A percentile compares a stretch with the other conserved stretches of the same genome.
phyloP scores from a whole-genome alignment of 495 filamentous ascomycete genomes.

The Amphirosellinia nigrospora region DNA sequence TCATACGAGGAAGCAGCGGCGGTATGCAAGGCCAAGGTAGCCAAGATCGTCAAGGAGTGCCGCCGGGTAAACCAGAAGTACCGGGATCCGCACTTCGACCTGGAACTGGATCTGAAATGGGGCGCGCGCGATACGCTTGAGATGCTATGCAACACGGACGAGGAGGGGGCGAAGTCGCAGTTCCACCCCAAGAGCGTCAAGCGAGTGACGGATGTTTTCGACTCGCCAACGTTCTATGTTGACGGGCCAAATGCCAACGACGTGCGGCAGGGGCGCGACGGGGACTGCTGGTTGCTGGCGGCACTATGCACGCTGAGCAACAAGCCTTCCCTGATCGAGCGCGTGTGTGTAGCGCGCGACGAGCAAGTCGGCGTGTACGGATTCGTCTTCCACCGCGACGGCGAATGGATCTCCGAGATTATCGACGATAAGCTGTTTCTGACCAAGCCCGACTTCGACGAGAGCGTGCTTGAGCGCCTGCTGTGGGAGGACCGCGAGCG shows the following conservation, averaged over 20 bases:
- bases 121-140: slow-evolving; percentile 65
- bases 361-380: slow-evolving; percentile 89
- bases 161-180: slow-evolving; percentile 31
- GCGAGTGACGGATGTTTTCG: slow-evolving; percentile 82
- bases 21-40: slow-evolving; percentile 75
- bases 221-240: slow-evolving; percentile 82
- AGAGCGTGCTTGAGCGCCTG: slow-evolving; percentile 66
- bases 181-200: slow-evolving; percentile 68
- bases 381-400: slow-evolving; percentile 92
- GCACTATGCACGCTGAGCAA: slow-evolving; percentile 84
- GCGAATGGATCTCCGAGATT: slow-evolving; percentile 89
- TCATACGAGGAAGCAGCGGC: slow-evolving; percentile 76
- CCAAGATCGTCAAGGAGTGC: slow-evolving; percentile 83
- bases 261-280: slow-evolving; percentile 78
- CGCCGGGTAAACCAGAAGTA: slow-evolving; percentile 87
- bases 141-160: slow-evolving; percentile 55
- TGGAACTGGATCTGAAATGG: slow-evolving; percentile 78
- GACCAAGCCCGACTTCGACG: slow-evolving; percentile 82
- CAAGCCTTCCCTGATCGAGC: slow-evolving; percentile 77
- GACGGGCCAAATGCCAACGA: slow-evolving; percentile 84
- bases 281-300: slow-evolving; percentile 93
- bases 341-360: slow-evolving; percentile 81
- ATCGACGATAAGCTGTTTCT: slow-evolving; percentile 84
- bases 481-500: slow-evolving; percentile 76
- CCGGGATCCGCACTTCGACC: slow-evolving; percentile 85